Conservation (phyloP, 2,329 filamentous ascomycete genomes). For the Exophiala spinifera region DNA sequence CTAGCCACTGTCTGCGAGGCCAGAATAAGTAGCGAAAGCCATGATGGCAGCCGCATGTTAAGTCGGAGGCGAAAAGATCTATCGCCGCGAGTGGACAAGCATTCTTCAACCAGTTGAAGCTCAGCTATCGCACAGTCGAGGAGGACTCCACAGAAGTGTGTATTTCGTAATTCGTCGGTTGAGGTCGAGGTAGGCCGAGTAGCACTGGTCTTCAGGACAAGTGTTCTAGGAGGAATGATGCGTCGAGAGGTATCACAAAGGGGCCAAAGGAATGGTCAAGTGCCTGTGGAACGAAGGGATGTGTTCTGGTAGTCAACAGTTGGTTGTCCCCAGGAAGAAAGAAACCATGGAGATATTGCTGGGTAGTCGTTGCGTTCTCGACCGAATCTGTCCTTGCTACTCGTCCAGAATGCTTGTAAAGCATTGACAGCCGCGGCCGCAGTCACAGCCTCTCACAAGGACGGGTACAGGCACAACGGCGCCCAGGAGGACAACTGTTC, state of each 20-base stretch:
- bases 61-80: constrained; percentile 1
- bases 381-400: background rate
- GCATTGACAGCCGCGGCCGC: background rate
- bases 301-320: too few relatives aligned
- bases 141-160: too few relatives aligned
- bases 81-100: constrained; percentile 3
- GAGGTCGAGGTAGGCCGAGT: too few relatives aligned
- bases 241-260: background rate
- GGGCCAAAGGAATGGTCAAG: background rate
- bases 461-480: background rate
- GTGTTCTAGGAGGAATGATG: background rate
- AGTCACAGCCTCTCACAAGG: too few relatives aligned
- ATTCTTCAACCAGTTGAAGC: constrained; percentile 4
- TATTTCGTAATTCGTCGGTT: too few relatives aligned
- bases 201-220: too few relatives aligned
- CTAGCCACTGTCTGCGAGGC: constrained; percentile 34
- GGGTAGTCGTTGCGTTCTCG: background rate
- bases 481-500: background rate
- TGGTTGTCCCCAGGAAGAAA: too few relatives aligned
- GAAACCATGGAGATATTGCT: background rate
- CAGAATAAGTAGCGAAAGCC: constrained; percentile 52
- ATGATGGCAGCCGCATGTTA: constrained; percentile 23
- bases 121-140: too few relatives aligned
- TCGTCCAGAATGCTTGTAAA: too few relatives aligned
- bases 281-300: too few relatives aligned